Base-by-base conservation (phyloP, 345 rosid genomes). In the Combretum micranthum region DNA sequence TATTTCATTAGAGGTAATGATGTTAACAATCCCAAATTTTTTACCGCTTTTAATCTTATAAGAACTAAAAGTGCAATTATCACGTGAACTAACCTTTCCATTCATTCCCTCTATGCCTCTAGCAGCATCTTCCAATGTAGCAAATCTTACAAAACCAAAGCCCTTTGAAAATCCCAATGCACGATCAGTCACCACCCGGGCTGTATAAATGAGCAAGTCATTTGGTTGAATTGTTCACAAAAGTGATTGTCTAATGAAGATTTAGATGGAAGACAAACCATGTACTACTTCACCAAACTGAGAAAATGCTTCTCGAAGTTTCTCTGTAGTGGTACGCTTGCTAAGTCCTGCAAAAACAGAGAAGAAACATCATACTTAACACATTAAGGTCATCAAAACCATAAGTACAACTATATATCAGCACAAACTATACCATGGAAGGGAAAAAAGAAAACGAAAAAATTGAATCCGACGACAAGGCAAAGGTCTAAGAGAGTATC, bases 131-230 rank as follows among this genome's bases (percentile, higher is more conserved):
- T 89, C 92, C 53, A 87, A 42, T 22, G 78, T 82, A 50, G 80
- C 72, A 69, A 89, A 90, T 62, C 75, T 81, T 47, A 93, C 95
- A 74, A 93, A 93, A 53, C 97, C 97, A 76, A 80, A 93, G 13
- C 99, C 99, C 75, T 84, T 90, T 1, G 97, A 89, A 74, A 75
- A 83, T 59, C 95, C 96, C 12, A 97, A 83, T 47, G 60, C 82
- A 44, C 90, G 74, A 60, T 90, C 97, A 39, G 83, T 73, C 61
- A 90, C 96, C 42, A 93, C 92, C 69, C 73, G 77, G 47, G 97
- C 97, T 93, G 72, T 15, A 45, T 57, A 65, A 52, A 3, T 16
- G 8, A 0, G 25, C 54, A 22, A 19, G 0, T 50, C 22, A 65
- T 22, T 22, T 44, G 47, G 16, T 21, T n/a, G 63, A 61, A 8